Percentiles rank a stretch among this genome's conserved stretches.
Conservation (phyloP, 805 yeast species). For the Alloascoidea africana region DNA sequence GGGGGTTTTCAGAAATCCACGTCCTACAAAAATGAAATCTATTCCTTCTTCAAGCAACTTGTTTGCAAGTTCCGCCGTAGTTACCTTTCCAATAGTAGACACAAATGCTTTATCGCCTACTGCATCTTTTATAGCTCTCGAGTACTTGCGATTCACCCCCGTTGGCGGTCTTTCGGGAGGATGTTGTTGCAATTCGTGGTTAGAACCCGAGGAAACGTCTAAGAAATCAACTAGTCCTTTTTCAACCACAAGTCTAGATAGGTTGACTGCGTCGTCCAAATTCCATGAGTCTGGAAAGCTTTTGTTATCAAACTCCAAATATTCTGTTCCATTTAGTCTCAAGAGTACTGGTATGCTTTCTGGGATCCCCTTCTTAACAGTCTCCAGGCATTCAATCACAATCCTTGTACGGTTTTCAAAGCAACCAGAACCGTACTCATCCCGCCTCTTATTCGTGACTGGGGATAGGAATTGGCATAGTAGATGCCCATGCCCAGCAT, state of each 20-base stretch:
- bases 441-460: conserved; percentile 36
- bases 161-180: conserved; percentile 13
- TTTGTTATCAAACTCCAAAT: conserved; percentile 12
- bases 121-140: conserved; percentile 26
- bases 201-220: conserved; percentile 43
- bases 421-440: conserved; percentile 49
- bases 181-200: conserved; percentile 10
- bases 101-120: conserved; percentile 27
- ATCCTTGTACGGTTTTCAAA: conserved; percentile 42
- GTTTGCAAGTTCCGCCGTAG: conserved; percentile 21
- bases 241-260: background rate
- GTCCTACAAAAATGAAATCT: conserved; percentile 34
- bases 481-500: conserved; percentile 50
- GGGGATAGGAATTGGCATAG: conserved; percentile 31
- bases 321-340: conserved; percentile 32
- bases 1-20: conserved; percentile 31
- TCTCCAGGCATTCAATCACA: conserved; percentile 22
- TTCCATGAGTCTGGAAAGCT: background rate
- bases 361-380: conserved; percentile 24
- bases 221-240: conserved; percentile 25
- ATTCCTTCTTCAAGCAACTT: conserved; percentile 23
- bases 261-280: background rate
- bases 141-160: too few species aligned
- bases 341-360: conserved; percentile 30
- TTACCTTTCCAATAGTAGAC: conserved; percentile 32